These are phyloP conservation scores for Tricholoma matsutake DNA, from an alignment of 768 basidiomycete species.

Conservation along the genomic window DNA sequence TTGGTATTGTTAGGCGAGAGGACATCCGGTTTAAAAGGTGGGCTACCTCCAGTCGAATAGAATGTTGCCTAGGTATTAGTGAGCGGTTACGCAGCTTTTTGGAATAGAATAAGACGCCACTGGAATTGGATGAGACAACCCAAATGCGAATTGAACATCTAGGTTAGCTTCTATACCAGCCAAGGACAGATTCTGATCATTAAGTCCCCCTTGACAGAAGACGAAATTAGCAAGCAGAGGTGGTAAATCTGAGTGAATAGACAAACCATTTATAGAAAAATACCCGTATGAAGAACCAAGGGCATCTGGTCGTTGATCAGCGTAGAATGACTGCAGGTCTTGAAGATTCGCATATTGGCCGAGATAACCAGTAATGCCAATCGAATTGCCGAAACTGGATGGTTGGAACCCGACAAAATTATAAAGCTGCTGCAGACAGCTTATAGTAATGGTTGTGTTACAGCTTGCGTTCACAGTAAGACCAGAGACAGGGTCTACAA, in stretches of 20 bases:
- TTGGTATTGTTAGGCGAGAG: constrained; percentile 38
- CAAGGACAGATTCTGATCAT: constrained; percentile 49
- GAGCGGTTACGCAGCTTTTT: background rate
- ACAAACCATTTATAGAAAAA: constrained; percentile 52
- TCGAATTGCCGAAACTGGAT: constrained; percentile 38
- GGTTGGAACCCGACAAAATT: constrained; percentile 47
- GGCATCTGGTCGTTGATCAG: constrained; percentile 45
- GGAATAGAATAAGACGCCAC: constrained; percentile 8
- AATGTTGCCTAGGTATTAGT: constrained; percentile 38
- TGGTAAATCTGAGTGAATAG: background rate
- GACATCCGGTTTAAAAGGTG: constrained; percentile 53
- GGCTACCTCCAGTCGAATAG: constrained; percentile 59
- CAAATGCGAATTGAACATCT: constrained; percentile 66
- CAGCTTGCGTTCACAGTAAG: constrained; percentile 45
- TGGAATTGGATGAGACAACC: constrained; percentile 59
- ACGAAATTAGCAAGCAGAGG: constrained; percentile 11
- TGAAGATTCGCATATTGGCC: constrained; percentile 50
- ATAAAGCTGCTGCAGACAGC: constrained; percentile 54
- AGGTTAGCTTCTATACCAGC: constrained; percentile 67
- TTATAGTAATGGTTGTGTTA: constrained; percentile 47
- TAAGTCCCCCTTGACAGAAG: constrained; percentile 47
- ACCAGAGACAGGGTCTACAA: constrained; percentile 27
- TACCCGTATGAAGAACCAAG: constrained; percentile 48
- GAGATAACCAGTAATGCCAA: constrained; percentile 55
- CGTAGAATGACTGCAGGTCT: constrained; percentile 53